These are phyloP conservation scores for Xylaria polymorpha DNA, from an alignment of 2,329 filamentous ascomycete genomes.

Conservation along the genomic window DNA sequence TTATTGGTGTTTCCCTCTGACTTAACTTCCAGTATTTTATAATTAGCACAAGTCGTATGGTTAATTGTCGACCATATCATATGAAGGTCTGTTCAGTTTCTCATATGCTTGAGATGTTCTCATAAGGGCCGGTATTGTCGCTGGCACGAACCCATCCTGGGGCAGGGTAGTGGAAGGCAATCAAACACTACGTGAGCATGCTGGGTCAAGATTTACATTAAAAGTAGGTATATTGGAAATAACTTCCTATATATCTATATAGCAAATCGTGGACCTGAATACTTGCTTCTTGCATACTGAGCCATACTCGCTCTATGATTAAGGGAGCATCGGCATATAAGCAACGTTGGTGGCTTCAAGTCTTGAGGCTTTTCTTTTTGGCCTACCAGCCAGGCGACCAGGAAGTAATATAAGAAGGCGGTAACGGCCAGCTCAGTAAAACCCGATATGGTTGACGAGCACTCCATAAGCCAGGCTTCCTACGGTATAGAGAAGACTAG, in stretches of 20 bases:
- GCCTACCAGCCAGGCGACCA: not conserved
- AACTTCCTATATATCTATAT: not conserved
- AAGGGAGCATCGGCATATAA: not conserved
- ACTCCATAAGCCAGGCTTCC: not conserved
- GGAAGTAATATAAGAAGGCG: not conserved
- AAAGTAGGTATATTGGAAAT: not conserved
- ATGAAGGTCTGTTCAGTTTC: not conserved
- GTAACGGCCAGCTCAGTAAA: not conserved
- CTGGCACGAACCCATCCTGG: not conserved
- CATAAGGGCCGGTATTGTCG: not conserved
- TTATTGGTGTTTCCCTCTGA: not conserved
- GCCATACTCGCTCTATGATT: not conserved
- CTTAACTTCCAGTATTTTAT: not conserved
- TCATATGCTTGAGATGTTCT: not conserved
- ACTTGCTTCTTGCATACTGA: not conserved
- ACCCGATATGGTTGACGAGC: not conserved
- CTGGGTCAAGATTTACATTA: not conserved
- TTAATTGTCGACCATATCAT: not conserved
- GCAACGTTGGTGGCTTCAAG: not conserved
- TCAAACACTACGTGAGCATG: not conserved
- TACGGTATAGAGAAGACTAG: not conserved
- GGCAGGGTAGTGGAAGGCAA: not conserved
- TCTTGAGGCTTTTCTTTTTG: not conserved
- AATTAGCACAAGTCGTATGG: not conserved
- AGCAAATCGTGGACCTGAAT: not conserved